Evolutionary conservation across 441 rosid species (phyloP), one percentile per base, ranked within the genome.

Genomic region (Euphorbia corollata): DNA sequence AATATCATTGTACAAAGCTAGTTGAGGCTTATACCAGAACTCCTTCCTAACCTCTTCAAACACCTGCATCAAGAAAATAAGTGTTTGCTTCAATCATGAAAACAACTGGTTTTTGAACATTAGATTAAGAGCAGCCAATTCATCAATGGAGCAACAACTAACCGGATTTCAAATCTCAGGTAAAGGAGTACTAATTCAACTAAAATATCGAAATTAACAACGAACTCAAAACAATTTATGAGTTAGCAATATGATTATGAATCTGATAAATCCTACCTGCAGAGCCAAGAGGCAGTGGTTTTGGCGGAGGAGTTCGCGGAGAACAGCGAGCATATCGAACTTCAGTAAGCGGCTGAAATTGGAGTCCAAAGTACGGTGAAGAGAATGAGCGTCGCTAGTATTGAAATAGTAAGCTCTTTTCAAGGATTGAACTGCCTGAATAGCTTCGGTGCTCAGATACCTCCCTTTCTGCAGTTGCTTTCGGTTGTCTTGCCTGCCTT

Each of bases 361-460:
- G 71, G 83, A 81, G 68, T 68, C 67, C 50, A 82, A 72, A 48
- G 77, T 82, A 16, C 75, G 79, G 55, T 81, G 78, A 34, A 87
- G 70, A 34, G 72, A 10, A 12, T 70, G 59, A 4, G 77, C 53
- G 39, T 59, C 19, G 67, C 62, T 60, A 22, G 4, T 55, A 24
- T 32, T 13, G 67, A 11, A 64, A 55, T 70, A 66, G 64, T 79
- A 75, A 41, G 87, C 91, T 77, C 93, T 83, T 76, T 91, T 91
- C 71, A 87, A 78, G 13, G 90, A 77, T 73, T 90, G 97, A 36
- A 90, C 82, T 0, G 89, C 78, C 64, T 91, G 96, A 63, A 91
- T 91, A n/a, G 93, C 90, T 76, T 91, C 97, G 60, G 80, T 86
- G 82, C 97, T 91, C 68, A 88, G 90, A 78, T 80, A 81, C 68